Evolutionary conservation across 345 rosid species (phyloP).

Genomic region (Euphorbia tirucalli): DNA sequence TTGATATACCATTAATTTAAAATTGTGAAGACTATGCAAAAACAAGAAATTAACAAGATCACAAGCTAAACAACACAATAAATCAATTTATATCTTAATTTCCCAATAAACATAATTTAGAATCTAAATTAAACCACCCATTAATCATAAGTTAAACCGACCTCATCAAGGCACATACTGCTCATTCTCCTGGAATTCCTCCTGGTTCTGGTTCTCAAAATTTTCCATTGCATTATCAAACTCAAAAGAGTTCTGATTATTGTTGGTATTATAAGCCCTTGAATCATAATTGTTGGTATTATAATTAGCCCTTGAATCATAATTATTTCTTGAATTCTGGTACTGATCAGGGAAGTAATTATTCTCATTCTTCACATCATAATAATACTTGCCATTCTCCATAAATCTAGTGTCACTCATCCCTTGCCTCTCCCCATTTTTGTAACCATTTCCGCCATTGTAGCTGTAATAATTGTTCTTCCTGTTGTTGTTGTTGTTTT

Average conservation of each 20-base stretch:
- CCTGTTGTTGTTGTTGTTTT: not conserved
- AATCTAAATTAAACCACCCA: slow-evolving; percentile 6
- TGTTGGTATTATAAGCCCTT: not conserved
- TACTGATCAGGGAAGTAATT: slow-evolving; percentile 6
- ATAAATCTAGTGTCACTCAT: slow-evolving; percentile 30
- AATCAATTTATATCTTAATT: slow-evolving; percentile 8
- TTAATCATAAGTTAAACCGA: not conserved
- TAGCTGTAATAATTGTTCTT: not conserved
- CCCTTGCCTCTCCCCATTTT: slow-evolving; percentile 17
- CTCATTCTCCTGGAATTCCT: slow-evolving; percentile 18
- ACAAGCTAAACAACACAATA: slow-evolving; percentile 3
- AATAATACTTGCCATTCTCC: slow-evolving; percentile 23
- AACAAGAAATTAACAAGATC: not conserved
- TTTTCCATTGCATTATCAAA: slow-evolving; percentile 9
- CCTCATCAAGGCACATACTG: slow-evolving; percentile 10
- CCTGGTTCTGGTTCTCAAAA: slow-evolving; percentile 18
- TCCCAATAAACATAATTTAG: slow-evolving; percentile 8
- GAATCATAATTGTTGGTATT: slow-evolving; percentile 9
- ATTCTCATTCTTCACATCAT: not conserved
- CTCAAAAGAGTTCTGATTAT: slow-evolving; percentile 4
- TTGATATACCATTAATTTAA: no score
- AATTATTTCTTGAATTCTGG: slow-evolving; percentile 8
- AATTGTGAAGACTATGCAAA: slow-evolving; percentile 10
- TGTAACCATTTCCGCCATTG: slow-evolving; percentile 8
- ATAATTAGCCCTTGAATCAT: slow-evolving; percentile 4